Evolutionary conservation across 371 early-diverging fungal genomes (phyloP).

Genomic region (Umbelopsis sp.): DNA sequence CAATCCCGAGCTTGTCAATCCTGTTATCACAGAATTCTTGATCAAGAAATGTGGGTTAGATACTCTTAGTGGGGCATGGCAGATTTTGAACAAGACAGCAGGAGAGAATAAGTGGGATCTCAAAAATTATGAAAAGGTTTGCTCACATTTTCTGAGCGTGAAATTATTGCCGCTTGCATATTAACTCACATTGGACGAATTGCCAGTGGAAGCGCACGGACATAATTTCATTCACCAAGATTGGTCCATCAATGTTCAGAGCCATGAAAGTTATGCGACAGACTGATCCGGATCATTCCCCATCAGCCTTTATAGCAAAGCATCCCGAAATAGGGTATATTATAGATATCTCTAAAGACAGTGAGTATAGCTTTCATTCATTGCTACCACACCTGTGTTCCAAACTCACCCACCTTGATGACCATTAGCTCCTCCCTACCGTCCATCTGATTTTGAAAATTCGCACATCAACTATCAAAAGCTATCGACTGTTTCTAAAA

Average conservation of each 20-base stretch:
- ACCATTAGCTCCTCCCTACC: conserved; percentile 60
- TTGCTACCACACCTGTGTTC: neutral
- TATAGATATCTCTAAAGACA: conserved; percentile 56
- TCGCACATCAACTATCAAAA: conserved; percentile 65
- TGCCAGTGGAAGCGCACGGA: conserved; percentile 59
- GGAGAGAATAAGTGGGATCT: conserved; percentile 72
- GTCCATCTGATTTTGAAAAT: conserved; percentile 61
- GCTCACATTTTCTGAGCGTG: neutral
- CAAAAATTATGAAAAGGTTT: conserved; percentile 72
- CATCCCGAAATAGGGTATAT: conserved; percentile 67
- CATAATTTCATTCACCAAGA: conserved; percentile 52
- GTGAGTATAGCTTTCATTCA: neutral
- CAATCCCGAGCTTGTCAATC: conserved; percentile 66
- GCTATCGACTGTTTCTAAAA: conserved; percentile 67
- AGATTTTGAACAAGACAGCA: conserved; percentile 57
- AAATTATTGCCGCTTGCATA: neutral
- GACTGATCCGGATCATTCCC: conserved; percentile 66
- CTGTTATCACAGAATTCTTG: conserved; percentile 66
- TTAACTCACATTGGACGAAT: neutral
- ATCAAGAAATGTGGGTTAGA: conserved; percentile 64
- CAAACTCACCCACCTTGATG: neutral
- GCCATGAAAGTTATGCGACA: conserved; percentile 72
- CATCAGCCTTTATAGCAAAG: conserved; percentile 59
- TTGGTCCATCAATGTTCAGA: conserved; percentile 58
- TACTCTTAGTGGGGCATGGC: conserved; percentile 66